Evolutionary conservation across 306 rosid species (phyloP).

Genomic region (Cucurbita ficifolia): DNA sequence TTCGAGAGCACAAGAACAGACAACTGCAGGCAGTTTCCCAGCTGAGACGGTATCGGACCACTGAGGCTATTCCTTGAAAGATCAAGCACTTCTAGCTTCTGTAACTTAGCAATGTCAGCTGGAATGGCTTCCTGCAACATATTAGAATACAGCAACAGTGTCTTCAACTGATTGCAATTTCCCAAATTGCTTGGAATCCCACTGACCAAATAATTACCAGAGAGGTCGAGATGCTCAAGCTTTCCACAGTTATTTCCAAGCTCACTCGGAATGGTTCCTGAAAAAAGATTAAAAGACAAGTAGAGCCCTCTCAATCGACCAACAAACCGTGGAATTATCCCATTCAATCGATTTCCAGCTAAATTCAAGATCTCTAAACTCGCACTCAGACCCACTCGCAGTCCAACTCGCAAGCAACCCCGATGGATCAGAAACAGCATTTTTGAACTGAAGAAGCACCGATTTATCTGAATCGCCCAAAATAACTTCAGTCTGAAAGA

Average conservation of each 20-base stretch:
- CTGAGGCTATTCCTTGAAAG: constrained; percentile 76
- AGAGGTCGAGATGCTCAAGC: constrained; percentile 81
- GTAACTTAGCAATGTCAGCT: constrained; percentile 40
- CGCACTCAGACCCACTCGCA: constrained; percentile 6
- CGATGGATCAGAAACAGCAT: constrained; percentile 48
- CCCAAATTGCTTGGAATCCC: constrained; percentile 61
- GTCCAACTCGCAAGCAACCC: constrained; percentile 52
- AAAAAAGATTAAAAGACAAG: constrained; percentile 41
- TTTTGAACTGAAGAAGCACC: constrained; percentile 45
- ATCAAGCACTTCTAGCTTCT: constrained; percentile 52
- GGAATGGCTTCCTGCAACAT: constrained; percentile 59
- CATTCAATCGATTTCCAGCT: constrained; percentile 52
- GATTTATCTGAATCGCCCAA: constrained; percentile 45
- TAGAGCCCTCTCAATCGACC: constrained; percentile 51
- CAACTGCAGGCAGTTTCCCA: constrained; percentile 54
- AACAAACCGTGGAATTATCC: constrained; percentile 50
- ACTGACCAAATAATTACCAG: constrained; percentile 43
- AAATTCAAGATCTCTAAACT: constrained; percentile 58
- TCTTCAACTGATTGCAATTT: constrained; percentile 41
- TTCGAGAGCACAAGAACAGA: constrained; percentile 69
- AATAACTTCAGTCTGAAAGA: constrained; percentile 9
- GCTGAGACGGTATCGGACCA: constrained; percentile 41
- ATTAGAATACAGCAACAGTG: constrained; percentile 57
- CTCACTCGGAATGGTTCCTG: constrained; percentile 46
- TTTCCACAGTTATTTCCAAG: constrained; percentile 54